Conservation (phyloP, 2,329 filamentous ascomycete species). For the Calonectria montana region DNA sequence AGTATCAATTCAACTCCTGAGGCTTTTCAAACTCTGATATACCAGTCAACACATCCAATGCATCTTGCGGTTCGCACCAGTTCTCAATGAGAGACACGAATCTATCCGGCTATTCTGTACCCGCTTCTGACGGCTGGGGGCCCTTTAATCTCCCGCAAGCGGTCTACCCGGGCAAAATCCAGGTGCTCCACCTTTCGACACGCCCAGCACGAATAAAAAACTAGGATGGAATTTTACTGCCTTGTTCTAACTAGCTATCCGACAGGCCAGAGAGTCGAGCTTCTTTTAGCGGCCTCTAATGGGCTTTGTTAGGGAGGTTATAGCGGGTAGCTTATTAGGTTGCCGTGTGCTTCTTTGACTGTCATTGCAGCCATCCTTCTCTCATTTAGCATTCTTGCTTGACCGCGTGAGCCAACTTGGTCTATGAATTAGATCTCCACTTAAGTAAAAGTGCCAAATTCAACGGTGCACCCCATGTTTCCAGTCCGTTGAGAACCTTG, state of each 20-base stretch:
- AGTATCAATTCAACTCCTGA: background rate
- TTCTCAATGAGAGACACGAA: background rate
- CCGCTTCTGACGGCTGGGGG: background rate
- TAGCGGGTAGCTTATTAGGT: no score
- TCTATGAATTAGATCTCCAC: background rate
- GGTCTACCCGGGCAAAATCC: background rate
- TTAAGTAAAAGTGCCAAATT: slow-evolving; percentile 4
- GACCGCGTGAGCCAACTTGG: no score
- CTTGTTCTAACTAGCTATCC: no score
- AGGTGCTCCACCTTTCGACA: background rate
- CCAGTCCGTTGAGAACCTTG: background rate
- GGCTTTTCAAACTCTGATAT: background rate
- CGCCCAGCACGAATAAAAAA: background rate
- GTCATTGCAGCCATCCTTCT: no score
- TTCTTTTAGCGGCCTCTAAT: no score
- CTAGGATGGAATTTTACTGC: background rate
- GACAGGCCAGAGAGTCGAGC: no score
- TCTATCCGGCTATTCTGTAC: background rate
- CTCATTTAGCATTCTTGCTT: no score
- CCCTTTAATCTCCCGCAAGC: background rate
- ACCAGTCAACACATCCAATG: background rate
- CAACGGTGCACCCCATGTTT: slow-evolving; percentile 1
- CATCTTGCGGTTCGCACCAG: background rate
- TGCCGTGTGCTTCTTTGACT: no score
- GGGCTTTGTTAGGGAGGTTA: no score